Base-by-base conservation (phyloP, 1,284 basidiomycete species). In the Singerocomus inundabilis region DNA sequence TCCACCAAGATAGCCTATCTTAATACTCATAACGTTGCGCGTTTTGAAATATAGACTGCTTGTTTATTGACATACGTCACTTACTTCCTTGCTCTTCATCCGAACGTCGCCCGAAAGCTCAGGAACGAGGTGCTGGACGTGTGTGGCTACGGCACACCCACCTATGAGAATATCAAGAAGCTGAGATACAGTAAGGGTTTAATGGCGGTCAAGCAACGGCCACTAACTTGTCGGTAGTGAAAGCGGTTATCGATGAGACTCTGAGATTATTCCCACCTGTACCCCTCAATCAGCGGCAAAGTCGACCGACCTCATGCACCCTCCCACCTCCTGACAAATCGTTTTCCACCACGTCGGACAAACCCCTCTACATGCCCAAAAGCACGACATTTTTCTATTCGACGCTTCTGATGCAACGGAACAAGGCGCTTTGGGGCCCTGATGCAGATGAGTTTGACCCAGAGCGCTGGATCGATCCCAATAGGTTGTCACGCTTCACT, bases 251-350 rank as follows among this genome's bases (percentile, higher is more conserved):
- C 31, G 85, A 88, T 53, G 86, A 89, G 58, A 82, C 83, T 0
- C 72, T 89, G 6, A 78, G 87, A 25, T 63, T 90, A 2, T 89
- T 84, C 69, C 85, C 86, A 4, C 84, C 86, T 8, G 84, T 88
- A 1, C 83, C 85, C 16, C 67, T 84, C 30, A 85, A 87, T 57
- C 71, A 81, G 34, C 77, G 86, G 38, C 82, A 84, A 66, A 77
- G 72, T 40, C 75, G 80, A 31, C 62, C 70, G 1, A 57, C 66
- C 2, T 64, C 78, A 10, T 79, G 77, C 54, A 68, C 76, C 1
- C 68, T 85, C 10, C 83, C 83, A 4, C 70, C 69, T 6, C 70
- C 79, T 16, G 80, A 82, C 55, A 63, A 65, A 29, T 76, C 77
- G 2, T 79, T 71, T 46, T 49, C 62, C 15, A 44, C 53, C 13